Evolutionary conservation across 768 basidiomycete species (phyloP), one percentile per base, ranked within the genome.

Genomic region (Pisolithus tinctorius): DNA sequence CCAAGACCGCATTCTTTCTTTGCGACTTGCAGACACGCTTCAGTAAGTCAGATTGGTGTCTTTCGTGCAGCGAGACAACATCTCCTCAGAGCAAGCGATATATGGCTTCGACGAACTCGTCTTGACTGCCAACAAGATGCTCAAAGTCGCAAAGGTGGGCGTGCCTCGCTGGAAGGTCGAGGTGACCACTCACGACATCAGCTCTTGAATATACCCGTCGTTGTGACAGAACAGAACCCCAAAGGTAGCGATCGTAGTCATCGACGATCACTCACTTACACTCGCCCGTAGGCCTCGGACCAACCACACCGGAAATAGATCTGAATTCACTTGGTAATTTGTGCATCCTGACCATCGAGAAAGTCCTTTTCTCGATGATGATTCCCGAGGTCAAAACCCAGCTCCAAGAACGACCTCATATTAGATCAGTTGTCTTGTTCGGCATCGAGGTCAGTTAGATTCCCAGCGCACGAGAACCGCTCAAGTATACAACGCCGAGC

Each of bases 341-440:
- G 26, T 74, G 79, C 53, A 66, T 84, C 31, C 84, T 76, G 38
- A 80, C 82, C 9, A 74, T 81, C 60, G 80, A 84, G 58, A 96
- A 96, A 66, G 81, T 83, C 0, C 76, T 80, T 48, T 96, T 97
- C 72, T 88, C 87, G 1, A 95, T 96, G 93, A 59, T 84, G 49
- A 84, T 82, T 0, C 78, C 84, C 6, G 80, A 88, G 31, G 78
- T 94, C 6, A 66, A 73, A 48, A 53, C 67, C 2, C 54, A 82
- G 7, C 71, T 95, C 48, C 61, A 64, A 20, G 58, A 73, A 5
- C 75, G 72, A 25, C 74, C 77, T 4, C 58, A 69, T 13, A 62
- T 86, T 51, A 74, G 75, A 38, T 81, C 79, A 6, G 71, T 93
- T 43, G 79, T 95, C 6, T 63, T 97, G 5, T 82, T 92, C 54